Evolutionary conservation across 192 early-diverging fungal species (phyloP).

Genomic region (Coemansia sp.): DNA sequence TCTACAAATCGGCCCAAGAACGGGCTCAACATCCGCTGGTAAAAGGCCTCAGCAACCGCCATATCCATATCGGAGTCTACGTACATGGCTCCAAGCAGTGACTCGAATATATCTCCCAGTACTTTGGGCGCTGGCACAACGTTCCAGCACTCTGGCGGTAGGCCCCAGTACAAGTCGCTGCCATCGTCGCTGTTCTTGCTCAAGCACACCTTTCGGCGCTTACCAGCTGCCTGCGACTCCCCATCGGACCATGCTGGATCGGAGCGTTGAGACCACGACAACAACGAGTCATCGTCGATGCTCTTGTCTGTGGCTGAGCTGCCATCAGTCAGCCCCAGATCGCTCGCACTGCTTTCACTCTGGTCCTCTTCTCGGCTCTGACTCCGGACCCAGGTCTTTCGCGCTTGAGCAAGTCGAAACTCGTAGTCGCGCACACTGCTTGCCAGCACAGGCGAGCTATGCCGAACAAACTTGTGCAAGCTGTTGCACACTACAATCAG

Average conservation of each 20-base stretch:
- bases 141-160: conserved; percentile 76
- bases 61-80: conserved; percentile 79
- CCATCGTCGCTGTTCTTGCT: background rate
- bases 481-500: conserved; percentile 67
- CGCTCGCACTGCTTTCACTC: background rate
- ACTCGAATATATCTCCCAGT: conserved; percentile 87
- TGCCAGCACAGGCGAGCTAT: conserved; percentile 63
- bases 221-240: background rate
- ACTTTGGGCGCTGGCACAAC: conserved; percentile 86
- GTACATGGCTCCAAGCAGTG: conserved; percentile 84
- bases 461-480: conserved; percentile 70
- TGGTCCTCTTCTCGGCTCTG: conserved; percentile 1
- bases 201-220: conserved; percentile 9
- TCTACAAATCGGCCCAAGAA: conserved; percentile 58
- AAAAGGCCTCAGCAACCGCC: conserved; percentile 55
- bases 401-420: conserved; percentile 52
- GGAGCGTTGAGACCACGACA: background rate
- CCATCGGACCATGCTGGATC: background rate
- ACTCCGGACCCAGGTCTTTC: conserved; percentile 24
- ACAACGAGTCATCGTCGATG: background rate
- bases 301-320: background rate
- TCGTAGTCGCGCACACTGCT: conserved; percentile 64
- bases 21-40: conserved; percentile 44
- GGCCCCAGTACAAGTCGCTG: conserved; percentile 40
- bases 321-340: conserved; percentile 8